Evolutionary conservation across 495 filamentous ascomycete genomes (phyloP).

Genomic region (Penicillium chermesinum): DNA sequence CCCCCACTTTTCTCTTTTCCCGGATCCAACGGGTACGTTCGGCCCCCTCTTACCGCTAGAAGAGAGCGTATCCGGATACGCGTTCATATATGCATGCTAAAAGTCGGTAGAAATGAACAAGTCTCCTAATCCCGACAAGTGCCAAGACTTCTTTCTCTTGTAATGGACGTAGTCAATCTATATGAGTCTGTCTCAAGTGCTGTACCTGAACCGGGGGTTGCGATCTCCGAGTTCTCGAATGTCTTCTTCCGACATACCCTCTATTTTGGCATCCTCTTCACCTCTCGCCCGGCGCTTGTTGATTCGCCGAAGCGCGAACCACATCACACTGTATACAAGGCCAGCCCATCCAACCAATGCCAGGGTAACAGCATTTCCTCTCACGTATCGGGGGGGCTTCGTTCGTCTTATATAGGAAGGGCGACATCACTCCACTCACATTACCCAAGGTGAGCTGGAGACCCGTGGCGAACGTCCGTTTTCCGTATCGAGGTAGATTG

Average conservation of each 20-base stretch:
- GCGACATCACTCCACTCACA: constrained; percentile 61
- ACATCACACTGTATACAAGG: constrained; percentile 48
- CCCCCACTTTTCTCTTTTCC: too few species aligned
- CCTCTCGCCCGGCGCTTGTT: constrained; percentile 54
- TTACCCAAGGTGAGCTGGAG: constrained; percentile 66
- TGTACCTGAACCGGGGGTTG: constrained; percentile 57
- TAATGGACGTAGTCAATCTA: not conserved
- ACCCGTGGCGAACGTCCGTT: constrained; percentile 63
- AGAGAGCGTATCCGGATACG: too few species aligned
- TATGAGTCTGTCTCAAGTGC: constrained; percentile 29
- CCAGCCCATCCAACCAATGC: constrained; percentile 36
- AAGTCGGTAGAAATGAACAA: too few species aligned
- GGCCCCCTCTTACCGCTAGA: too few species aligned
- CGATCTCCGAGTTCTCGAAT: constrained; percentile 66
- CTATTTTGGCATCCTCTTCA: constrained; percentile 47
- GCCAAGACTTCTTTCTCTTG: not conserved
- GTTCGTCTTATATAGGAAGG: constrained; percentile 46
- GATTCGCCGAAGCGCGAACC: constrained; percentile 46
- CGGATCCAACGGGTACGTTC: too few species aligned
- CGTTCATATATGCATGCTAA: too few species aligned
- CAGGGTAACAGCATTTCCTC: constrained; percentile 46
- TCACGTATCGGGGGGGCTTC: constrained; percentile 39
- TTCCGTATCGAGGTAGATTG: constrained; percentile 62
- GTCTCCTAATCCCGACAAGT: too few species aligned
- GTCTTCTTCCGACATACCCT: constrained; percentile 57